Evolutionary conservation across 2,329 filamentous ascomycete genomes (phyloP), one percentile per base, ranked within the genome.

Genomic region (Zymoseptoria ardabiliae): DNA sequence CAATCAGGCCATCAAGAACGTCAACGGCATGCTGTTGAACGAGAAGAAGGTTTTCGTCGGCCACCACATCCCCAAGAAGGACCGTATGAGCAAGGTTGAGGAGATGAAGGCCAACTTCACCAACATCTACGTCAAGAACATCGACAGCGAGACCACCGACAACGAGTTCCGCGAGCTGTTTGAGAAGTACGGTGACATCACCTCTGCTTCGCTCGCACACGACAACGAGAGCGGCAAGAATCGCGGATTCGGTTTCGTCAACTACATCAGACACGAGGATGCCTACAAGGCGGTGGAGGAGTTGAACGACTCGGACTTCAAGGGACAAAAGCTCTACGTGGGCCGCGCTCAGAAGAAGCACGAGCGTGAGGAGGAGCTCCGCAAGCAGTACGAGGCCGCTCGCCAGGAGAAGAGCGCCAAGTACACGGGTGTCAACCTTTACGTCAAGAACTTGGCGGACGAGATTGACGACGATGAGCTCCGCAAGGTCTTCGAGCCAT

Each of bases 21-120:
- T 99, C 74, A 99, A 99, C 77, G 94, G 94, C 76, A 99, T 99
- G 94, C 82, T 99, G 76, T 80, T 99, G 75, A 99, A 99, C 81
- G 94, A 99, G 85, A 99, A 99, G 88, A 99, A 99, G 85, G 94
- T 99, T 66, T 99, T 95, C 71, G 94, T 99, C 69, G 94, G 94
- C 66, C 93, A 97, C 80, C 94, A 99, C 81, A 97, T 99, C 72
- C 92, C 94, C 76, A 97, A 97, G 89, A 97, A 97, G 85, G 94
- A 99, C 75, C 93, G 94, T 72, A 94, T 97, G 85, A 96, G 91
- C 90, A 99, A 99, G 82, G 97, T 97, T 71, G 94, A 99, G 82
- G 94, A 99, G 84, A 99, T 99, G 93, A 99, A 99, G 88, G 94
- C 94, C 78, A 99, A 99, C 84, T 99, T 95, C 85, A 99, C 94